Evolutionary conservation across 371 early-diverging fungal species (phyloP).

Genomic region (Furculomyces boomerangus): DNA sequence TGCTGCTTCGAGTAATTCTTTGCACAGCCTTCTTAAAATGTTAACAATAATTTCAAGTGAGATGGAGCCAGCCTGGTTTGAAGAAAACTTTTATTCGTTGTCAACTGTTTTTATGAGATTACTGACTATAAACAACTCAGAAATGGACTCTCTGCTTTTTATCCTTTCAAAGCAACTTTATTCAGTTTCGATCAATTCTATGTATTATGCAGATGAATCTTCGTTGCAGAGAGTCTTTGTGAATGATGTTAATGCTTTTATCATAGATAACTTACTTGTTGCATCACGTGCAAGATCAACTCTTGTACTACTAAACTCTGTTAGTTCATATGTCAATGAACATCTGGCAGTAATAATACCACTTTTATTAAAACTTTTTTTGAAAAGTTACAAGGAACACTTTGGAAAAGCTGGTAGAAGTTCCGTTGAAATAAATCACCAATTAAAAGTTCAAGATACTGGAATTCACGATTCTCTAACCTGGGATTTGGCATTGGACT

Average conservation of each 20-base stretch:
- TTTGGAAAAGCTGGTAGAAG: neutral
- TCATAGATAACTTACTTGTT: slow-evolving; percentile 16
- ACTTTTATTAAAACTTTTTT: slow-evolving; percentile 61
- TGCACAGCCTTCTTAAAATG: slow-evolving; percentile 18
- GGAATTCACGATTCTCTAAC: neutral
- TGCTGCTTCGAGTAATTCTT: slow-evolving; percentile 2
- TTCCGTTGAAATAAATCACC: neutral
- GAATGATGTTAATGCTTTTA: slow-evolving; percentile 10
- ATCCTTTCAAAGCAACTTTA: slow-evolving; percentile 17
- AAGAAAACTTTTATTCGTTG: slow-evolving; percentile 17
- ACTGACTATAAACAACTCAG: slow-evolving; percentile 12
- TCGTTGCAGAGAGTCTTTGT: slow-evolving; percentile 9
- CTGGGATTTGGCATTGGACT: neutral
- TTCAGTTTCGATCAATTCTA: slow-evolving; percentile 7
- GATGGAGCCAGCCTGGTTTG: slow-evolving; percentile 25
- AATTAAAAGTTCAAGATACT: neutral
- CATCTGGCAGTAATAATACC: slow-evolving; percentile 49
- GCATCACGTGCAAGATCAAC: slow-evolving; percentile 26
- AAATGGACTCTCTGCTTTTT: slow-evolving; percentile 18
- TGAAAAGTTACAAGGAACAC: slow-evolving; percentile 62
- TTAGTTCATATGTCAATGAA: slow-evolving; percentile 24
- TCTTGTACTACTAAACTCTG: slow-evolving; percentile 14
- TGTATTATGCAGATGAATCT: slow-evolving; percentile 2
- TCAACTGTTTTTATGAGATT: slow-evolving; percentile 17
- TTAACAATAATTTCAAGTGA: slow-evolving; percentile 15